Percentiles rank a stretch among this genome's conserved stretches.
Evolutionary conservation across 495 filamentous ascomycete species (phyloP).

Genomic region (Aspergillus ostianus): DNA sequence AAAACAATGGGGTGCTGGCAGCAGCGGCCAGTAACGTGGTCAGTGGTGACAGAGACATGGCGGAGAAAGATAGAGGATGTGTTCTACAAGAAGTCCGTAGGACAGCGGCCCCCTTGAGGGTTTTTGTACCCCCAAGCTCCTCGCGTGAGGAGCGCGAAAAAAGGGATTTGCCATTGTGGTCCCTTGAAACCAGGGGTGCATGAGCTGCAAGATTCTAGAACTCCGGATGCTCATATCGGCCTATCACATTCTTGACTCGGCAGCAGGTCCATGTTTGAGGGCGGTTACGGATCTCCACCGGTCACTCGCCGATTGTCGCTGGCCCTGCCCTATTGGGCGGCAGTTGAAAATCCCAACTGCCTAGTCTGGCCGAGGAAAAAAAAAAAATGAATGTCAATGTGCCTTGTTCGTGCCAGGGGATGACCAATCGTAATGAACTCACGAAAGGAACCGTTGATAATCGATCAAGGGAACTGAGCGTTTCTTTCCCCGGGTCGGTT

Average conservation of each 20-base stretch:
- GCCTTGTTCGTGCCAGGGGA: background rate
- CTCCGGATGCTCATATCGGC: background rate
- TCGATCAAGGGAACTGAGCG: background rate
- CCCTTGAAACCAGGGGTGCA: background rate
- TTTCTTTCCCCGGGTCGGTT: background rate
- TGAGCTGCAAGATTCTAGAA: background rate
- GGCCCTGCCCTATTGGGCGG: background rate
- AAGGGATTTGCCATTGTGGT: background rate
- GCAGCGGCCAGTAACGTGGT: background rate
- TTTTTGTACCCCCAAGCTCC: background rate
- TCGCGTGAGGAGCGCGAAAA: background rate
- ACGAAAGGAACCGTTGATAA: background rate
- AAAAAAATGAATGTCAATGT: background rate
- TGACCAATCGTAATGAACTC: background rate
- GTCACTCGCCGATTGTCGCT: background rate
- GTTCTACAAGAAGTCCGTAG: background rate
- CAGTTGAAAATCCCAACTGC: background rate
- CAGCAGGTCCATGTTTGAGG: background rate
- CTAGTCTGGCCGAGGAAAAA: background rate
- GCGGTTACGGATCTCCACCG: background rate
- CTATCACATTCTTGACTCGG: background rate
- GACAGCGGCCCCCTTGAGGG: too few relatives aligned
- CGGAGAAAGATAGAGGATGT: background rate
- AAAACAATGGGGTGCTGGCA: slow-evolving; percentile 1
- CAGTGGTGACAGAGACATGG: background rate